These are phyloP conservation scores for Bidens hawaiensis DNA, from an alignment of 140 eudicot genomes.

Conservation along the genomic window DNA sequence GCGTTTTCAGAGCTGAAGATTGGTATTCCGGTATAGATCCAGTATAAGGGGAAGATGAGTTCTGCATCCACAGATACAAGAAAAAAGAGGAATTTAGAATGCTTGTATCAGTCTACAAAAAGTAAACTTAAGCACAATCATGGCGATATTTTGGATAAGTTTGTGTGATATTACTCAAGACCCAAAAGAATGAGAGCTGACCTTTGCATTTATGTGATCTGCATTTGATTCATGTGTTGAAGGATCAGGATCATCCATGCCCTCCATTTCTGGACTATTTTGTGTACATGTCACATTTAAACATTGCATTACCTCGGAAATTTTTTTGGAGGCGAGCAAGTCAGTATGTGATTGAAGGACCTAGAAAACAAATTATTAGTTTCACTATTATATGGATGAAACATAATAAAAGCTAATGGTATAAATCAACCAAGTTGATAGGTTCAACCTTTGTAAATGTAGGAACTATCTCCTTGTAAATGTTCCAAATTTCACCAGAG, in stretches of 20 bases:
- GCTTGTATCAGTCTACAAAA: neutral
- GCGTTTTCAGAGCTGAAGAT: conserved; percentile 38
- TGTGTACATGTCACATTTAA: neutral
- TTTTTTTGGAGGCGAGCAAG: neutral
- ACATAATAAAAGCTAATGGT: too few relatives aligned
- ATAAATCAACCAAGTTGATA: neutral
- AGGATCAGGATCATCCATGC: neutral
- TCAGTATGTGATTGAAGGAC: conserved; percentile 31
- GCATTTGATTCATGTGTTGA: neutral
- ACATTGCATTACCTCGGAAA: neutral
- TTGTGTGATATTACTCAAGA: neutral
- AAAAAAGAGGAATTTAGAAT: too few relatives aligned
- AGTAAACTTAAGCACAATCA: neutral
- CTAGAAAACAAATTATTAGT: conserved; percentile 26
- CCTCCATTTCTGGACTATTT: neutral
- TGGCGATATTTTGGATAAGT: neutral
- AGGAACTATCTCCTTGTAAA: conserved; percentile 2
- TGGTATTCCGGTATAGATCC: conserved; percentile 44
- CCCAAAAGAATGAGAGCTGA: neutral
- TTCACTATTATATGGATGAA: too few relatives aligned
- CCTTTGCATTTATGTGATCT: neutral
- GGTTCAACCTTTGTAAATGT: conserved; percentile 50
- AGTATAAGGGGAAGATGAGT: conserved; percentile 29
- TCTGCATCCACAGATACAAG: conserved; percentile 2
- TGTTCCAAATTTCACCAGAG: too few relatives aligned